Evolutionary conservation across 306 rosid species (phyloP), one percentile per base, ranked within the genome.

Genomic region (Cercis canadensis): DNA sequence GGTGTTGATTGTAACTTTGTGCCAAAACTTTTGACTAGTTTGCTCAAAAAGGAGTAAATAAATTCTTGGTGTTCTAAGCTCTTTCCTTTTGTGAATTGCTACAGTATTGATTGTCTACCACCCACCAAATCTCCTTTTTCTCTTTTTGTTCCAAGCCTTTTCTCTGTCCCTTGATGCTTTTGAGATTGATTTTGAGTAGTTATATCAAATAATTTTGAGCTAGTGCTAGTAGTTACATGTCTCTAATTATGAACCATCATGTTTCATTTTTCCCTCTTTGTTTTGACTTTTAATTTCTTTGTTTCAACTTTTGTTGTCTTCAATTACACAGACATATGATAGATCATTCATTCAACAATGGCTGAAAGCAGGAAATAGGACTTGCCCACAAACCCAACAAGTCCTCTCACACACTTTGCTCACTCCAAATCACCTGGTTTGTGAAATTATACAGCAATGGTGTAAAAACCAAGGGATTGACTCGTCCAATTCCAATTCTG

Each of bases 321-420:
- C 37, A 70, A 65, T 74, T 50, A 50, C 75, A 85, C 84, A 93
- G 98, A 90, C 98, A 49, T 93, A 85, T 75, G 98, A 93, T 65
- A 82, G 92, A 67, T 82, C 90, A 15, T 88, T 76, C 81, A 87
- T 93, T 73, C 81, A 93, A 55, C 86, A 84, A 67, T 88, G 88
- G 97, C 70, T 93, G 18, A 90, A 74, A 62, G 81, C 89, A 69
- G 98, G 98, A 53, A 93, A 88, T 76, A 68, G 86, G 75, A 85
- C 88, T 18, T 93, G 98, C 64, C 98, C 96, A 70, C 80, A 53
- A 57, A 90, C 94, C 3, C 88, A 93, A 21, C 90, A 88, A 84
- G 89, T 88, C 59, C 96, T 93, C 32, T 84, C 94, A 9, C 92
- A 90, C 88, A 72, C 92, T 44, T 21, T 84, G 44, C 94, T 93